Evolutionary conservation across 257 asterid species (phyloP).

Genomic region (Henckelia pumila): DNA sequence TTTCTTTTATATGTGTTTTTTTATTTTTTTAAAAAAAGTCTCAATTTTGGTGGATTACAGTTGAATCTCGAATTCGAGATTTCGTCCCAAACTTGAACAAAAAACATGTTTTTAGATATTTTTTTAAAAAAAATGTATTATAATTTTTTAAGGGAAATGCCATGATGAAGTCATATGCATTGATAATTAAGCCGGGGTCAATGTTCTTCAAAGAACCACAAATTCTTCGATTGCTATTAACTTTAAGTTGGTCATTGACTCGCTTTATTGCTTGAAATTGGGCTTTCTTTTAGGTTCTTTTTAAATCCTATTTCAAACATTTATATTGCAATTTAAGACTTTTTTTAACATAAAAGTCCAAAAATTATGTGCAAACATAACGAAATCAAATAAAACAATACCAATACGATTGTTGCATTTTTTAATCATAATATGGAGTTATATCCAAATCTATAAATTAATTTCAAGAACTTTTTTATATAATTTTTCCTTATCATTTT

Average conservation of each 20-base stretch:
- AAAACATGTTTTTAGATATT: no score
- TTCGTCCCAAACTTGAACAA: no score
- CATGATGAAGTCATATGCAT: neutral
- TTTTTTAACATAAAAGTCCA: neutral
- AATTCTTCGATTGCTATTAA: neutral
- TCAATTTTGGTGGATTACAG: no score
- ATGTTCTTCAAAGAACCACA: neutral
- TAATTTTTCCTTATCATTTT: no score
- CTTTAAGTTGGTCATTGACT: neutral
- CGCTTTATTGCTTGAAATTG: neutral
- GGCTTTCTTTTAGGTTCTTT: neutral
- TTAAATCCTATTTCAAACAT: neutral
- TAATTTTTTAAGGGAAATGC: no score
- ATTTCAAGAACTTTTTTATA: no score
- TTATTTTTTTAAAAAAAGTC: no score
- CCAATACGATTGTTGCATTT: neutral
- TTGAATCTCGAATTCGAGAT: no score
- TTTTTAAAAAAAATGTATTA: no score
- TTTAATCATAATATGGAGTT: no score
- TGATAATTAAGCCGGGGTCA: neutral
- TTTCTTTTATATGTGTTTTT: no score
- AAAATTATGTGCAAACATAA: neutral
- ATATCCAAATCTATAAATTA: neutral
- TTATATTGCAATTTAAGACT: neutral
- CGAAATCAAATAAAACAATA: neutral